phyloP scores from a whole-genome alignment of 495 filamentous ascomycete species.

The Amniculicola lignicola region DNA sequence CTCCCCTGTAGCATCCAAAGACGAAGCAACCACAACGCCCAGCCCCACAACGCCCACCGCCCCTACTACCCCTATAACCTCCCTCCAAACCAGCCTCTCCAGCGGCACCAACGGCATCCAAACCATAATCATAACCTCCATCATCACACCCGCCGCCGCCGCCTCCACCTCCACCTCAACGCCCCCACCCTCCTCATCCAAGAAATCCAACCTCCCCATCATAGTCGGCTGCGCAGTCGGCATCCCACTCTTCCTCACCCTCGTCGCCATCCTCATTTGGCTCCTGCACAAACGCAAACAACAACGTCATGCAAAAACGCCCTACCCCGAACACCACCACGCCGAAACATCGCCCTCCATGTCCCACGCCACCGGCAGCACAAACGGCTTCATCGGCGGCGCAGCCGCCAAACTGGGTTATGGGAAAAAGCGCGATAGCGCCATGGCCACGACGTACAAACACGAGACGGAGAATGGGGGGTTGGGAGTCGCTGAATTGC shows the following conservation, averaged over 20 bases:
- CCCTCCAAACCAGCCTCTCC: conserved; percentile 8
- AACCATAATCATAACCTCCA: conserved; percentile 6
- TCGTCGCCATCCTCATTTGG: conserved; percentile 20
- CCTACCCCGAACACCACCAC: background rate
- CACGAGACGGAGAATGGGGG: background rate
- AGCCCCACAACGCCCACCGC: background rate
- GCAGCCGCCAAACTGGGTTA: too few species aligned
- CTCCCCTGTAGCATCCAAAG: background rate
- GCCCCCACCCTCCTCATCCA: background rate
- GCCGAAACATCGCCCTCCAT: background rate
- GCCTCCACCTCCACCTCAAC: background rate
- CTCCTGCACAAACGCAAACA: conserved; percentile 17
- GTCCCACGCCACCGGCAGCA: conserved; percentile 2
- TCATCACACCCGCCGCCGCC: conserved; percentile 1
- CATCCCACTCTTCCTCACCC: conserved; percentile 24
- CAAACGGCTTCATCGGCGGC: conserved; percentile 21
- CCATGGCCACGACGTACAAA: background rate
- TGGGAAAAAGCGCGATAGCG: too few species aligned
- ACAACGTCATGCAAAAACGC: background rate
- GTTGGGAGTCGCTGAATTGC: conserved; percentile 14
- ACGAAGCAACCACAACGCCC: background rate
- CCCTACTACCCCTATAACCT: conserved; percentile 1
- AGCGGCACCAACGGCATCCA: conserved; percentile 5
- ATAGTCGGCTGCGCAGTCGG: conserved; percentile 29
- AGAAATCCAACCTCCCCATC: conserved; percentile 12